Percentiles rank a stretch among this genome's conserved stretches.
These are phyloP conservation scores for Apiotrichum siamense DNA, from an alignment of 1,284 basidiomycete species.

Conservation along the genomic window DNA sequence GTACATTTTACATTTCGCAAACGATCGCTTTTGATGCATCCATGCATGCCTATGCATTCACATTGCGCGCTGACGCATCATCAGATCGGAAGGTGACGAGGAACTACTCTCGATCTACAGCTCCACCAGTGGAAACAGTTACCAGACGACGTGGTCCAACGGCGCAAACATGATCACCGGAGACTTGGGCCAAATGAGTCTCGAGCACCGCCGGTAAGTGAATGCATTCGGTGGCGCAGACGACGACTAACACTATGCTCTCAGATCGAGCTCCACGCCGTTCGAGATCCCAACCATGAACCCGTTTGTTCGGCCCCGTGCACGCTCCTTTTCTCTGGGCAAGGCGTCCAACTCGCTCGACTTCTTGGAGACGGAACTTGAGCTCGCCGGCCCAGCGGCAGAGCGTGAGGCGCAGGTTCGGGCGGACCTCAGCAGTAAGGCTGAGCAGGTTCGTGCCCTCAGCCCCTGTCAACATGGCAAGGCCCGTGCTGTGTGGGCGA, in stretches of 20 bases:
- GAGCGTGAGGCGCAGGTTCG: conserved; percentile 30
- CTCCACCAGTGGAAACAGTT: conserved; percentile 19
- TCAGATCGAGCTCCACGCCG: conserved; percentile 13
- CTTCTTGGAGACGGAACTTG: conserved; percentile 18
- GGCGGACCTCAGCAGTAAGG: conserved; percentile 19
- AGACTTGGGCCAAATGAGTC: conserved; percentile 24
- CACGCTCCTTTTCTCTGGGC: conserved; percentile 18
- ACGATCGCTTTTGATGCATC: background rate
- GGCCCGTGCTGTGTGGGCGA: conserved; percentile 34
- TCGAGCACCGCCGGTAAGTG: conserved; percentile 32
- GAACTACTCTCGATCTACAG: conserved; percentile 25
- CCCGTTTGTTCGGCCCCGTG: conserved; percentile 7
- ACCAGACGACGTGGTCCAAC: conserved; percentile 25
- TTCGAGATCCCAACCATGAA: conserved; percentile 15
- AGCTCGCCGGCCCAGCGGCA: conserved; percentile 22
- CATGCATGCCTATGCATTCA: too few relatives aligned
- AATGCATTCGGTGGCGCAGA: background rate
- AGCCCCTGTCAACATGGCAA: conserved; percentile 33
- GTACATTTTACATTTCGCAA: conserved; percentile 1
- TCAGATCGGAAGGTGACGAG: conserved; percentile 34
- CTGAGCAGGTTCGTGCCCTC: conserved; percentile 16
- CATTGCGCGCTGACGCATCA: conserved; percentile 7
- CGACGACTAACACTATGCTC: conserved; percentile 3
- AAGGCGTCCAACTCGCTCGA: conserved; percentile 18
- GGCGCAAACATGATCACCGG: conserved; percentile 18